A percentile compares a stretch with the other conserved stretches of the same genome.
Conservation (phyloP, 208 protist species). For the Crithidia sp. region DNA sequence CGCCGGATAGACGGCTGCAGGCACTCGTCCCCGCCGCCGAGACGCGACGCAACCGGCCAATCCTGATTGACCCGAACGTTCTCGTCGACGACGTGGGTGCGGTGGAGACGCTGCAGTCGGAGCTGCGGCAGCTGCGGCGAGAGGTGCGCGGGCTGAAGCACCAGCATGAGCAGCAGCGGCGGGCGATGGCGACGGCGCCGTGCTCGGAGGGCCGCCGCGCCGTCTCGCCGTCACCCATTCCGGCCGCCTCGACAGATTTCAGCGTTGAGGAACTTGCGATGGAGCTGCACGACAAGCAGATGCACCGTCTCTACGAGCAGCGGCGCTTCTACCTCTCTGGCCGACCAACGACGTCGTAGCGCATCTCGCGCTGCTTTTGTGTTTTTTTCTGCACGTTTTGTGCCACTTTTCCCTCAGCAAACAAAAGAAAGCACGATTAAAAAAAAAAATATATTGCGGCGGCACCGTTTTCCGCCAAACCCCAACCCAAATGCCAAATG, state of each 20-base stretch:
- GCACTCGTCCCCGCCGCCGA: not conserved
- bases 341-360: not conserved
- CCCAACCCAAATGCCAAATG: too few relatives aligned
- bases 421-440: not conserved
- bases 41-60: constrained; percentile 28
- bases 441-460: not conserved
- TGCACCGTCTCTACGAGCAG: constrained; percentile 25
- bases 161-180: not conserved
- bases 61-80: constrained; percentile 32
- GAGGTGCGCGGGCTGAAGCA: constrained; percentile 4
- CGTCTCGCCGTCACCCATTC: constrained; percentile 6
- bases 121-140: not conserved
- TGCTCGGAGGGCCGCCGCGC: not conserved
- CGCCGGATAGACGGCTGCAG: not conserved
- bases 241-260: not conserved
- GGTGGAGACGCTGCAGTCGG: constrained; percentile 9
- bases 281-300: constrained; percentile 29
- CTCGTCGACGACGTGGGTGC: constrained; percentile 29
- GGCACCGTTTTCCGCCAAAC: not conserved
- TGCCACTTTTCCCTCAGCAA: not conserved
- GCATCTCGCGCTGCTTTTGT: not conserved
- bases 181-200: too few relatives aligned
- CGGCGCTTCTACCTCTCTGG: constrained; percentile 15
- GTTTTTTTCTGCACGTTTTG: not conserved
- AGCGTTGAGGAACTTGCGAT: constrained; percentile 33